These are phyloP conservation scores for Pseudofabraea citricarpa DNA, from an alignment of 2,329 filamentous ascomycete genomes.

Conservation along the genomic window DNA sequence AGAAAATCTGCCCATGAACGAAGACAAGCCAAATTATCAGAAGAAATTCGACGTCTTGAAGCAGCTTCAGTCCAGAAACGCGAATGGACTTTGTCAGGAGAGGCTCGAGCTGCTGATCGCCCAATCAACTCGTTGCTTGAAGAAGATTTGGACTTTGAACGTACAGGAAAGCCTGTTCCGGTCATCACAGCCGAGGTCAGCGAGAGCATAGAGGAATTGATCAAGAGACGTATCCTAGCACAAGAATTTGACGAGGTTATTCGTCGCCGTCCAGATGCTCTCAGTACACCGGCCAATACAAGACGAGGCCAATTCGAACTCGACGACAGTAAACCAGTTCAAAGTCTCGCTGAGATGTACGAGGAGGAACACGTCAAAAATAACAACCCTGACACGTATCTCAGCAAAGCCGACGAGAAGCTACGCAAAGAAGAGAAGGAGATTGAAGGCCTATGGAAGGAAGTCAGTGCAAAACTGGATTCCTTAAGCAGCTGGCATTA, in stretches of 20 bases:
- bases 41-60: constrained; percentile 90
- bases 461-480: constrained; percentile 76
- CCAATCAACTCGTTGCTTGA: constrained; percentile 91
- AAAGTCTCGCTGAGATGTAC: constrained; percentile 87
- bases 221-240: constrained; percentile 87
- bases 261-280: constrained; percentile 71
- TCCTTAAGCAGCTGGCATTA: constrained; percentile 92
- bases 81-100: constrained; percentile 85
- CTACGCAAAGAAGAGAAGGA: constrained; percentile 77
- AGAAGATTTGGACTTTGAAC: constrained; percentile 92
- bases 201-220: constrained; percentile 86
- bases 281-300: constrained; percentile 53
- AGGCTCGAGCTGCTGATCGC: constrained; percentile 76
- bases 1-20: constrained; percentile 81
- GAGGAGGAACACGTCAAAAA: constrained; percentile 84
- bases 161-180: constrained; percentile 88
- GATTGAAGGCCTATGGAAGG: constrained; percentile 77
- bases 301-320: constrained; percentile 67
- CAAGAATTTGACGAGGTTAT: constrained; percentile 91
- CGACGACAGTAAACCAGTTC: constrained; percentile 81
- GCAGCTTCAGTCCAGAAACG: constrained; percentile 83
- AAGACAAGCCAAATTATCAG: constrained; percentile 75
- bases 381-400: constrained; percentile 71
- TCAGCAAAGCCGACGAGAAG: constrained; percentile 79
- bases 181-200: constrained; percentile 89